Evolutionary conservation across 2,329 filamentous ascomycete species (phyloP).

Genomic region (Alternaria ethzedia): DNA sequence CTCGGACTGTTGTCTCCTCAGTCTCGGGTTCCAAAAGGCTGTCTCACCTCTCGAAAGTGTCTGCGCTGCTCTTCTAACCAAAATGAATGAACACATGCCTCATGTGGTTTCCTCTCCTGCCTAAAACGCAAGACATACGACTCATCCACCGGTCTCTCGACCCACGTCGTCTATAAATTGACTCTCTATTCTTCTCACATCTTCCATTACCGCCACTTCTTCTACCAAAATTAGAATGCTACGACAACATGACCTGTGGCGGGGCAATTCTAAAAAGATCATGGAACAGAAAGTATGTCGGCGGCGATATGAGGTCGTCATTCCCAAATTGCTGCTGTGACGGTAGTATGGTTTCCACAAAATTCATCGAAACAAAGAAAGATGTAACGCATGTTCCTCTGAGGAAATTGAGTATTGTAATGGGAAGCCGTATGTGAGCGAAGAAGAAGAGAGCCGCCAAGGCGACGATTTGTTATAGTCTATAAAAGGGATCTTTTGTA

Average conservation of each 20-base stretch:
- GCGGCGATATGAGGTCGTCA: not conserved
- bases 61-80: not conserved
- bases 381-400: not conserved
- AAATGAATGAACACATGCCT: accelerated
- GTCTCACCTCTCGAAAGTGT: not conserved
- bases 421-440: not conserved
- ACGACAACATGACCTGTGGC: not conserved
- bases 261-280: not conserved
- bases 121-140: too few relatives aligned
- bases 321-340: not conserved
- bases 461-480: accelerated
- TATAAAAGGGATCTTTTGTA: not conserved
- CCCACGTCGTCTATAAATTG: not conserved
- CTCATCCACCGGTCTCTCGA: too few relatives aligned
- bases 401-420: not conserved
- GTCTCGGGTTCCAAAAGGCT: not conserved
- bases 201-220: not conserved
- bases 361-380: not conserved
- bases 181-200: not conserved
- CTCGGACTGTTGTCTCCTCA: not conserved
- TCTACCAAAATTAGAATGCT: not conserved
- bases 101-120: not conserved
- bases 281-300: not conserved
- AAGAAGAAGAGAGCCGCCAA: not conserved
- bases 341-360: not conserved